Conservation (phyloP, 805 yeast species). For the Schwanniomyces occidentalis region DNA sequence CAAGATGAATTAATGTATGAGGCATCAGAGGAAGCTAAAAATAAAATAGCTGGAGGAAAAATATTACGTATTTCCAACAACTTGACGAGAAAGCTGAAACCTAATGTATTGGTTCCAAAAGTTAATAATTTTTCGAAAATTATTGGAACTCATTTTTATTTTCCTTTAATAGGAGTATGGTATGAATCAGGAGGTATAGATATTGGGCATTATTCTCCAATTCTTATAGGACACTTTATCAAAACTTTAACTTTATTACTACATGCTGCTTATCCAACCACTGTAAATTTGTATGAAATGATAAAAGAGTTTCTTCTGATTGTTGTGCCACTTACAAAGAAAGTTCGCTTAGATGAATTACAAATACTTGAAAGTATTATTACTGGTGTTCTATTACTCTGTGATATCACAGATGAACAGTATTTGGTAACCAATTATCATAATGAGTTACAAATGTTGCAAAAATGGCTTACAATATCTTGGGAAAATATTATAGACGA, state of each 20-base stretch:
- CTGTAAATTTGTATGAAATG: conserved; percentile 55
- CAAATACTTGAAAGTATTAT: conserved; percentile 38
- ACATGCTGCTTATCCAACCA: conserved; percentile 58
- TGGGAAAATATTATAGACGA: conserved; percentile 42
- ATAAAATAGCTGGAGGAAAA: conserved; percentile 38
- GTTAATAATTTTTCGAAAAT: conserved; percentile 42
- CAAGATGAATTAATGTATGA: conserved; percentile 36
- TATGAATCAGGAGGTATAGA: conserved; percentile 45
- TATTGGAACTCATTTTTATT: conserved; percentile 48
- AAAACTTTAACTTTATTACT: conserved; percentile 58
- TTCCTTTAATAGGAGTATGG: conserved; percentile 57
- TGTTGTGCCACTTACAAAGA: conserved; percentile 20
- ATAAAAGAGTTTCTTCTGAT: conserved; percentile 49
- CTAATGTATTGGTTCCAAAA: conserved; percentile 11
- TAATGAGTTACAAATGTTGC: conserved; percentile 19
- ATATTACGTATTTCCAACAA: conserved; percentile 44
- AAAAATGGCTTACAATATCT: conserved; percentile 24
- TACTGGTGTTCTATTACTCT: conserved; percentile 36
- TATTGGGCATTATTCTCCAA: conserved; percentile 54
- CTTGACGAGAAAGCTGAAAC: conserved; percentile 17
- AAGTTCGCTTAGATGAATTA: conserved; percentile 24
- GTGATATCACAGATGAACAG: conserved; percentile 34
- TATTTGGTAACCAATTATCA: conserved; percentile 21
- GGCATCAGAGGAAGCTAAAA: conserved; percentile 30
- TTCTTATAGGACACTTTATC: conserved; percentile 58